Conservation (phyloP, 2,329 filamentous ascomycete species). For the Paraphaeosphaeria sporulosa region DNA sequence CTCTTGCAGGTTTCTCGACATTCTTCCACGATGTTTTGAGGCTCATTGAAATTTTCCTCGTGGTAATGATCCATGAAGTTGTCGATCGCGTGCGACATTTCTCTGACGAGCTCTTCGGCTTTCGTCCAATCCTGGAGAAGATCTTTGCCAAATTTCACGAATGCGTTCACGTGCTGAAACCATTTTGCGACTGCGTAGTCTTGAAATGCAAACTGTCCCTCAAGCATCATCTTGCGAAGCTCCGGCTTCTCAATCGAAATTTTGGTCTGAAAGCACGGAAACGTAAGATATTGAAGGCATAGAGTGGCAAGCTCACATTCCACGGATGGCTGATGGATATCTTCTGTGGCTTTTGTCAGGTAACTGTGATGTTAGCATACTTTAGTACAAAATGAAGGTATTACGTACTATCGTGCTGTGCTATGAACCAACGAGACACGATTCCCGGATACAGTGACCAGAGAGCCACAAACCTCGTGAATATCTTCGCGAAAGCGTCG, state of each 20-base stretch:
- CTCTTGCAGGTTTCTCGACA: conserved; percentile 24
- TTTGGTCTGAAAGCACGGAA: conserved; percentile 29
- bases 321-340: conserved; percentile 30
- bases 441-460: conserved; percentile 22
- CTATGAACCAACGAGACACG: conserved; percentile 31
- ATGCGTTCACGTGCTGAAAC: conserved; percentile 38
- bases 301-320: conserved; percentile 36
- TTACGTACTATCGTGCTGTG: conserved; percentile 30
- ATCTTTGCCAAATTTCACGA: conserved; percentile 25
- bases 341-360: conserved; percentile 25
- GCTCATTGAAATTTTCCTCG: conserved; percentile 26
- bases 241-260: conserved; percentile 17
- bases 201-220: conserved; percentile 36
- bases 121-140: conserved; percentile 24
- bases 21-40: conserved; percentile 17
- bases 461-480: conserved; percentile 36
- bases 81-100: conserved; percentile 25
- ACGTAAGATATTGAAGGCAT: conserved; percentile 36
- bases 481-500: conserved; percentile 29
- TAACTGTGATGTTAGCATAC: conserved; percentile 24
- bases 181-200: conserved; percentile 42
- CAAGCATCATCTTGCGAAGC: conserved; percentile 22
- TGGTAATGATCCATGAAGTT: conserved; percentile 29
- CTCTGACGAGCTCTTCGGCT: conserved; percentile 10
- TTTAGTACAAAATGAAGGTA: neutral